phyloP scores from a whole-genome alignment of 169 alveolate species.

The Babesia ovata region DNA sequence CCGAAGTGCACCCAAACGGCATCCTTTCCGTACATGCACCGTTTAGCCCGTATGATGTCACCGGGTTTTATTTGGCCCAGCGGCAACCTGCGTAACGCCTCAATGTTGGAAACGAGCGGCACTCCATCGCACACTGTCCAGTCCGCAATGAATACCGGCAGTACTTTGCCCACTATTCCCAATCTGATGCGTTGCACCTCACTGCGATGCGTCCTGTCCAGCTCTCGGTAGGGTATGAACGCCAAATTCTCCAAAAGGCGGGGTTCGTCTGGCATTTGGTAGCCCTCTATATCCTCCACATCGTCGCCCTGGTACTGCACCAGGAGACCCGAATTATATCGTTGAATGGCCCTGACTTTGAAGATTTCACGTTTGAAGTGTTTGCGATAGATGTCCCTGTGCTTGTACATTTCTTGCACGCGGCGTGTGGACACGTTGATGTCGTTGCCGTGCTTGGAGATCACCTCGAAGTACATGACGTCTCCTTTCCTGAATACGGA shows the following conservation, averaged over 20 bases:
- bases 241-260: constrained; percentile 19
- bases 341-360: constrained; percentile 40
- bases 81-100: constrained; percentile 40
- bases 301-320: constrained; percentile 60
- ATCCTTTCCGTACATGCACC: constrained; percentile 33
- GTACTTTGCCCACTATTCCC: constrained; percentile 48
- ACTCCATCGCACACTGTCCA: constrained; percentile 11
- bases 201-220: constrained; percentile 20
- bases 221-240: constrained; percentile 27
- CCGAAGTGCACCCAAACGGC: constrained; percentile 39
- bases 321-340: constrained; percentile 41
- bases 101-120: constrained; percentile 44
- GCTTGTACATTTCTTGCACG: constrained; percentile 34
- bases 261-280: constrained; percentile 2
- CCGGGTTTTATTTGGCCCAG: constrained; percentile 45
- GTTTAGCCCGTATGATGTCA: constrained; percentile 37
- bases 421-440: constrained; percentile 44
- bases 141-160: constrained; percentile 40
- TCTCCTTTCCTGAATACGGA: constrained; percentile 46
- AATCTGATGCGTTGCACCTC: background rate
- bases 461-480: constrained; percentile 55
- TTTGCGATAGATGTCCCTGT: constrained; percentile 35
- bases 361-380: constrained; percentile 22
- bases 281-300: constrained; percentile 6
- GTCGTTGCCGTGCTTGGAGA: constrained; percentile 36